Evolutionary conservation across 2,329 filamentous ascomycete genomes (phyloP), one percentile per base, ranked within the genome.

Genomic region (Fusarium citri): DNA sequence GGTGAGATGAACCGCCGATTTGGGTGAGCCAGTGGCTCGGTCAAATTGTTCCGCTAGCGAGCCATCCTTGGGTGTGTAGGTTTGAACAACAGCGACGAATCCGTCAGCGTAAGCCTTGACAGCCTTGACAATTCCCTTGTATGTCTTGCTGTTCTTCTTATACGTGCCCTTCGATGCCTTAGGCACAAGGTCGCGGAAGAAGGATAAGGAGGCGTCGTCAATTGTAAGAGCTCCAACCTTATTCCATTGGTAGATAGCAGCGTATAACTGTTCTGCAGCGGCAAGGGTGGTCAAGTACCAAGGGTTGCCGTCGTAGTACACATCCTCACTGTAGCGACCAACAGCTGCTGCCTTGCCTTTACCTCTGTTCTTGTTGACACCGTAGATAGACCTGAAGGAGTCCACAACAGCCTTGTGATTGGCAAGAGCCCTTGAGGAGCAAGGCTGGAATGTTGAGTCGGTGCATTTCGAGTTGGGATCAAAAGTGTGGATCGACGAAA

Each of bases 211-310:
- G 4, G 49, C 41, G 5, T 51, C 22, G 14, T 70, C 50, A 16
- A 70, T 84, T 0, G 83, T 85, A 71, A 95, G 83, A 2, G 83
- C 88, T 1, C 87, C 88, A 30, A 83, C 78, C 25, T 81, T 80
- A 59, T 90, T 83, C 90, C 91, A 94, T 55, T 90, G 88, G 71
- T 90, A 89, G 0, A 93, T 75, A 0, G 92, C 91, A 71, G 91
- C 88, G 76, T 93, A 94, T 3, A 95, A 84, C 74, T 92, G 89
- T 79, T 94, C 92, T 5, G 92, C 92, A 2, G 91, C 91, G 2
- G 91, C 91, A 25, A 92, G 83, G 5, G 91, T 94, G 74, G 86
- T 86, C 16, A 94, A 83, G 73, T 92, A 91, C 92, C 92, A 94
- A 3, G 92, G 92, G 76, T 94, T 93, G 2, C 91, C 92, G 59